Base-by-base conservation (phyloP, 371 early-diverging fungal species). In the Edhazardia aedis region DNA sequence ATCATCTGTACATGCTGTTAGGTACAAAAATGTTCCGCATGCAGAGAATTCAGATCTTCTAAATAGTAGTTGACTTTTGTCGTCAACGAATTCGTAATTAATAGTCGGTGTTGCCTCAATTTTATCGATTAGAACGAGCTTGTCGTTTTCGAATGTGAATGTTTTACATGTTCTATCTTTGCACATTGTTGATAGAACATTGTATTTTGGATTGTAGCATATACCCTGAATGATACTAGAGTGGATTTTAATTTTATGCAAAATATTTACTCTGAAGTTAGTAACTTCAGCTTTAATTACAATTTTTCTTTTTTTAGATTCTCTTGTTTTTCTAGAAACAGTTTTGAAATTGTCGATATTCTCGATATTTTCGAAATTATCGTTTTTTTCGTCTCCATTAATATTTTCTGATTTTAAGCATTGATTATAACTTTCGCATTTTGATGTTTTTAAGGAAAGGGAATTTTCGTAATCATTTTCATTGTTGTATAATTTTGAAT, bases 141-240 rank as follows among this genome's bases (percentile, higher is more conserved):
- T 57, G 4, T 45, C 26, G 11, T 50, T 43, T 33, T 25, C 44
- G 26, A 49, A 25, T 11, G 27, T 7, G 30, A 59, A 66, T 38
- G 56, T 50, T 56, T 62, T 66, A n/a, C 44, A 16, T 0, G 49
- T 36, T 21, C 59, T 28, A 46, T 67, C 67, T 26, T 63, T 62
- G 14, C 67, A 47, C 4, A 67, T 6, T 4, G 63, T 51, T 23
- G 58, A 45, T 19, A 59, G 44, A 18, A 58, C 11, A 27, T 48
- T 44, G 21, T 39, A 42, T 21, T 12, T 6, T 9, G 4, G 1
- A 28, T 55, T 63, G 47, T 47, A 61, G 4, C 62, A 42, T 4
- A 68, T 12, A 9, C 68, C 68, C 47, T 64, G 64, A 7, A 68
- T 33, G 11, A 59, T 47, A 36, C 59, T 62, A 24, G 37, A 49